phyloP scores from a whole-genome alignment of 139 green algal species.

The Zygnema cylindricum region DNA sequence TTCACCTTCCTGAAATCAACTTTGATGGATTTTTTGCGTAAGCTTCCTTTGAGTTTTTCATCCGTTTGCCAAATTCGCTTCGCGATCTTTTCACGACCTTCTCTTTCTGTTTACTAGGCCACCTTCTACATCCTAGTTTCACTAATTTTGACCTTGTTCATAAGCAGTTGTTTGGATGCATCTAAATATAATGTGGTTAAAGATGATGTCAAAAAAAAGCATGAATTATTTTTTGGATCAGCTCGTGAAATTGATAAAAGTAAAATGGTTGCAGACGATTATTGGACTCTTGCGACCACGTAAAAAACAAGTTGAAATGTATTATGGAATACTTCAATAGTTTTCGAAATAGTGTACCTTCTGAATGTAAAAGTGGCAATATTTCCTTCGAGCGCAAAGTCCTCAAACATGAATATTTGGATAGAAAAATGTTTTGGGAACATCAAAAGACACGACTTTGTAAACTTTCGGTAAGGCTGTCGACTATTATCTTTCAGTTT shows the following conservation, averaged over 20 bases:
- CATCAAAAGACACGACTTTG: neutral
- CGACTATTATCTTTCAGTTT: neutral
- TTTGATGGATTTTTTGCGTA: constrained; percentile 48
- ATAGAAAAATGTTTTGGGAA: neutral
- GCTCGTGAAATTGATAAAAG: no score
- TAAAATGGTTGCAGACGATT: no score
- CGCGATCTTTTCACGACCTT: neutral
- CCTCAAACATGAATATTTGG: no score
- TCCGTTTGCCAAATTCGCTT: no score
- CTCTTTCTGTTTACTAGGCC: neutral
- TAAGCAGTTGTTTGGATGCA: no score
- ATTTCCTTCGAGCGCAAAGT: no score
- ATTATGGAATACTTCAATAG: no score
- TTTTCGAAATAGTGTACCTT: no score
- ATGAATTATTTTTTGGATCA: no score
- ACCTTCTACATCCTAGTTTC: neutral
- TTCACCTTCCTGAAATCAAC: constrained; percentile 47
- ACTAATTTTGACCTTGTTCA: neutral
- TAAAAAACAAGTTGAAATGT: no score
- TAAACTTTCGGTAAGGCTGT: neutral
- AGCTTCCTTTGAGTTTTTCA: neutral
- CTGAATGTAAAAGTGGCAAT: no score
- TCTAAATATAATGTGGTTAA: neutral
- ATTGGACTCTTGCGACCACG: no score
- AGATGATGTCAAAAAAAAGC: neutral